phyloP scores from a whole-genome alignment of 305 asterid genomes.

The Solanum chacoense region DNA sequence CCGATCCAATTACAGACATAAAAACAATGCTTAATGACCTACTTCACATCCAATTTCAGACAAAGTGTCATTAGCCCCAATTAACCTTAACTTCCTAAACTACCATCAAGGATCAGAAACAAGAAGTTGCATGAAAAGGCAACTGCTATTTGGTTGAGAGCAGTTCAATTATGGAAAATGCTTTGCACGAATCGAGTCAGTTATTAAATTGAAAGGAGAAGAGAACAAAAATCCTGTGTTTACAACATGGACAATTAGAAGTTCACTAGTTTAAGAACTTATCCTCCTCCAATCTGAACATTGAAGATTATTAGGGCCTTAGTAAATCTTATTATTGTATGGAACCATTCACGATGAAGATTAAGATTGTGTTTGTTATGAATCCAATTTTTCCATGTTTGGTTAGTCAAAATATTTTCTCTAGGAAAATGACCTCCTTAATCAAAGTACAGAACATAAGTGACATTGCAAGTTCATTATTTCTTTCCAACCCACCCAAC shows the following conservation, averaged over 20 bases:
- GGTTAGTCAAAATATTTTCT: neutral
- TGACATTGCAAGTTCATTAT: neutral
- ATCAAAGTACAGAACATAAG: neutral
- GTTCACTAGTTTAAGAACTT: neutral
- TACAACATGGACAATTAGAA: neutral
- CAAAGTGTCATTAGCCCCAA: neutral
- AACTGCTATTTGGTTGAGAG: neutral
- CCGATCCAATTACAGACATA: neutral
- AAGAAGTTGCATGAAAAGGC: neutral
- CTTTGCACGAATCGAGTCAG: neutral
- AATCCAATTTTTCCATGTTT: neutral
- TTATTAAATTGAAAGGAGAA: neutral
- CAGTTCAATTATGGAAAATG: neutral
- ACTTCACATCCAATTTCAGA: neutral
- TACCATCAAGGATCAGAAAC: neutral
- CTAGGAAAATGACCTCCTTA: neutral
- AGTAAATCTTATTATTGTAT: neutral
- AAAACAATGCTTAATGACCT: neutral
- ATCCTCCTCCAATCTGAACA: neutral
- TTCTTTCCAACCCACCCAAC: neutral
- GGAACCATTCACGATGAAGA: neutral
- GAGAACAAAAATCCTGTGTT: neutral
- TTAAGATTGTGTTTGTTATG: neutral
- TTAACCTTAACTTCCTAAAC: neutral
- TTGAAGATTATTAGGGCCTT: neutral